These are phyloP conservation scores for Aegle marmelos DNA, from an alignment of 345 rosid species.

Conservation along the genomic window DNA sequence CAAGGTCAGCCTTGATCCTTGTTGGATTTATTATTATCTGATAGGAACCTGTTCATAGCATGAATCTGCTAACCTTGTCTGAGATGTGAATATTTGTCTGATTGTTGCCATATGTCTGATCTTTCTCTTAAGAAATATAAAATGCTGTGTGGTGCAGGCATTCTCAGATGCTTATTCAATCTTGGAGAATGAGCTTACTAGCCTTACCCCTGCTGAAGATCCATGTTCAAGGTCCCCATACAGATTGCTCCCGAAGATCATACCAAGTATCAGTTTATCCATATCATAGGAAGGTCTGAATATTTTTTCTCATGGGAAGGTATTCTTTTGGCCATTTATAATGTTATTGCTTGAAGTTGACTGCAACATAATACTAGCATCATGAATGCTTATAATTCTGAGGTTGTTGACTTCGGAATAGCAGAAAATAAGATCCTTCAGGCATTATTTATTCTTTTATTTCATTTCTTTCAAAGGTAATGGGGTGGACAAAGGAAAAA, in stretches of 20 bases:
- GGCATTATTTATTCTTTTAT: neutral
- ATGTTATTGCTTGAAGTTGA: neutral
- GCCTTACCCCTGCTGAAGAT: conserved; percentile 43
- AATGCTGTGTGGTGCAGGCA: conserved; percentile 54
- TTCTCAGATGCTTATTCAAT: conserved; percentile 89
- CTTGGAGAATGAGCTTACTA: conserved; percentile 71
- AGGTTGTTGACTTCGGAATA: neutral
- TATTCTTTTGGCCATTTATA: neutral
- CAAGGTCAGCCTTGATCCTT: conserved; percentile 49
- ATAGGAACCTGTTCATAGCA: neutral
- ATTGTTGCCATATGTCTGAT: conserved; percentile 8
- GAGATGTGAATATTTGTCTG: neutral
- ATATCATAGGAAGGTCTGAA: conserved; percentile 14
- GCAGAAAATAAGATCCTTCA: neutral
- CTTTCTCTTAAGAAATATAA: conserved; percentile 1
- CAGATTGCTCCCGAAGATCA: conserved; percentile 69
- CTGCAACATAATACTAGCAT: neutral
- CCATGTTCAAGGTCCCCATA: conserved; percentile 36
- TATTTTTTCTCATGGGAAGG: conserved; percentile 8
- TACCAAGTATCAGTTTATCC: conserved; percentile 54
- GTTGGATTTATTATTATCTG: conserved; percentile 8
- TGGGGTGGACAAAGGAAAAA: no score
- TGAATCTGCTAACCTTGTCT: neutral
- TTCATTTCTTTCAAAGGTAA: no score
- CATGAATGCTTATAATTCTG: neutral